Conservation (phyloP, 352 stramenopile genomes). For the Thalassiosira sp. region DNA sequence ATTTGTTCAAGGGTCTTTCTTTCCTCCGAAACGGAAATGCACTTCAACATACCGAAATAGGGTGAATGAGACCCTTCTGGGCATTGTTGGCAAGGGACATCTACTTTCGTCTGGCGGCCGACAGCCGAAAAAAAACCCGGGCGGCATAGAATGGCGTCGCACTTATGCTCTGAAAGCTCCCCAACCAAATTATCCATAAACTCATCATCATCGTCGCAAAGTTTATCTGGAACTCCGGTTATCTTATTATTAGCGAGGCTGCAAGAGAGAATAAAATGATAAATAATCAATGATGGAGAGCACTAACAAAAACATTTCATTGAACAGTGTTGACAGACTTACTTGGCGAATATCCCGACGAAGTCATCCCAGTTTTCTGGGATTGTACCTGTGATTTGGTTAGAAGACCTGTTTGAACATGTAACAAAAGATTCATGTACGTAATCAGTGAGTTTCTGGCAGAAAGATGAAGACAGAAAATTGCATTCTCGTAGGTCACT, state of each 20-base stretch:
- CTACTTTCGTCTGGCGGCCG: conserved; percentile 43
- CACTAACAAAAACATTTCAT: background rate
- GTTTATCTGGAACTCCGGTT: conserved; percentile 37
- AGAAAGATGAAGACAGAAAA: background rate
- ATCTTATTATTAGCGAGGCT: conserved; percentile 57
- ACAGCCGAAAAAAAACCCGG: conserved; percentile 45
- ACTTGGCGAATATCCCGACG: conserved; percentile 53
- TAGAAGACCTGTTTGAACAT: conserved; percentile 41
- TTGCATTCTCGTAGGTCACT: conserved; percentile 20
- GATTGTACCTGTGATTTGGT: conserved; percentile 56
- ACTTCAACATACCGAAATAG: conserved; percentile 57
- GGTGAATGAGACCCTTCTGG: conserved; percentile 39
- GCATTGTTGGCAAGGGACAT: conserved; percentile 41
- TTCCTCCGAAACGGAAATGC: conserved; percentile 46
- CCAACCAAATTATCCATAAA: conserved; percentile 55
- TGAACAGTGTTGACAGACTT: conserved; percentile 7
- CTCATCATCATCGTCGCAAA: conserved; percentile 68
- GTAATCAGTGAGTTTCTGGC: background rate
- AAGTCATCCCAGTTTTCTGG: conserved; percentile 55
- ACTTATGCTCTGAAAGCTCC: conserved; percentile 57
- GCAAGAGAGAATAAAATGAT: background rate
- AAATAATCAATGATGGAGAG: conserved; percentile 7
- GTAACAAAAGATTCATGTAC: background rate
- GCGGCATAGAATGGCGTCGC: conserved; percentile 62
- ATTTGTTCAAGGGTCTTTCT: conserved; percentile 48